Percentiles rank a stretch among this genome's conserved stretches.
Evolutionary conservation across 345 rosid genomes (phyloP).

Genomic region (Viola odorata): DNA sequence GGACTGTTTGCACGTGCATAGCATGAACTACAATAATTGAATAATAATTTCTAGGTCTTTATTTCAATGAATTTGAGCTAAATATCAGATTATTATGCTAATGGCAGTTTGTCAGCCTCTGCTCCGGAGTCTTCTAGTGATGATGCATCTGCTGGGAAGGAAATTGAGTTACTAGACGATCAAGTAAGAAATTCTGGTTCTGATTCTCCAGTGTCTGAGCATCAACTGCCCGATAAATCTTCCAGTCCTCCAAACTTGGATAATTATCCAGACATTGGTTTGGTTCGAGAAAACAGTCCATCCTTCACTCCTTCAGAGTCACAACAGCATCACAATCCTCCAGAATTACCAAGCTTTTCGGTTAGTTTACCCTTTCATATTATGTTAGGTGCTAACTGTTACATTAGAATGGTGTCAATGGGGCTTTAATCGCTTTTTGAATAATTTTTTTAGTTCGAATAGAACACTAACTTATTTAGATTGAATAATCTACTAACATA

Average conservation of each 20-base stretch:
- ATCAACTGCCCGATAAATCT: conserved; percentile 47
- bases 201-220: conserved; percentile 55
- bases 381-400: not conserved
- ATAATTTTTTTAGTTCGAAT: not conserved
- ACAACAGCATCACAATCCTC: conserved; percentile 56
- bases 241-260: conserved; percentile 53
- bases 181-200: conserved; percentile 49
- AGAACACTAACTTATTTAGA: not conserved
- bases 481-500: conserved; percentile 1
- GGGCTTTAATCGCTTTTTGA: not conserved
- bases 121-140: conserved; percentile 39
- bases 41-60: too few relatives aligned
- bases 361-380: conserved; percentile 40
- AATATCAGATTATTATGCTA: conserved; percentile 13
- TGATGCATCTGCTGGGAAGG: conserved; percentile 37
- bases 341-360: conserved; percentile 51
- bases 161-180: conserved; percentile 43
- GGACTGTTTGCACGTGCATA: too few relatives aligned
- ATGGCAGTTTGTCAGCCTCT: conserved; percentile 45
- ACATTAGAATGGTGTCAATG: not conserved
- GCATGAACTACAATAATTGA: too few relatives aligned
- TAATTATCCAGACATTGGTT: conserved; percentile 46
- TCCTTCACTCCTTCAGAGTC: conserved; percentile 50
- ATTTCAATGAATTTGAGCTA: conserved; percentile 1
- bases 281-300: conserved; percentile 47